These are phyloP conservation scores for Pseudogymnoascus destructans DNA, from an alignment of 2,329 filamentous ascomycete genomes.

Conservation along the genomic window DNA sequence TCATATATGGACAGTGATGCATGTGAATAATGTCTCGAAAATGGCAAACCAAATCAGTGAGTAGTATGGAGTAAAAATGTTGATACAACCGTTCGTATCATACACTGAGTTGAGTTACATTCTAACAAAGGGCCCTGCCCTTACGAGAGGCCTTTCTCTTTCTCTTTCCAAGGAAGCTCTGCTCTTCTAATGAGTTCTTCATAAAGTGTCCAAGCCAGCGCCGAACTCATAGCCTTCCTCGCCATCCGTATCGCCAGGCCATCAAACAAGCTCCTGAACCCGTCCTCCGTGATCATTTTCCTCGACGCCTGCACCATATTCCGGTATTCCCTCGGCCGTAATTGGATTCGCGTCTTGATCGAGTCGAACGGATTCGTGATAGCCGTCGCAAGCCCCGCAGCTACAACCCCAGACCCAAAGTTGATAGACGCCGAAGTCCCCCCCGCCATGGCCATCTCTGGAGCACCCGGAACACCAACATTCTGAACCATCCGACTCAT, in stretches of 20 bases:
- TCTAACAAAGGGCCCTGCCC: not conserved
- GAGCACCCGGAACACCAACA: constrained; percentile 16
- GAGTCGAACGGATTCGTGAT: constrained; percentile 96
- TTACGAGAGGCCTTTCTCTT: not conserved
- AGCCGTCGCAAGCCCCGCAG: constrained; percentile 70
- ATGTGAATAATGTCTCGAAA: not conserved
- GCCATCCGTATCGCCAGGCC: constrained; percentile 78
- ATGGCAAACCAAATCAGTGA: not conserved
- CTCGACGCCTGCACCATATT: constrained; percentile 69
- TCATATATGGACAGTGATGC: not conserved
- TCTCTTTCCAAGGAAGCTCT: constrained; percentile 27
- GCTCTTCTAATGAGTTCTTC: constrained; percentile 78
- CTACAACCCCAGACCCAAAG: constrained; percentile 68
- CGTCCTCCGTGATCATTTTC: constrained; percentile 73
- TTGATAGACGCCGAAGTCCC: constrained; percentile 56
- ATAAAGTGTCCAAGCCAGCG: constrained; percentile 95
- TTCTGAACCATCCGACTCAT: constrained; percentile 29
- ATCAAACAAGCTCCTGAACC: constrained; percentile 67
- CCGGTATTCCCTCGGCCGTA: constrained; percentile 69
- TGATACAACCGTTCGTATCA: not conserved
- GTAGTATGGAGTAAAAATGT: not conserved
- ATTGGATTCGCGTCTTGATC: constrained; percentile 86
- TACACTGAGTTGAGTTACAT: constrained; percentile 1
- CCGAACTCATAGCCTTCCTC: constrained; percentile 82
- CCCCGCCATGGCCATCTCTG: constrained; percentile 19